Conservation (phyloP, 2,329 filamentous ascomycete species). For the Celoporthe dispersa region DNA sequence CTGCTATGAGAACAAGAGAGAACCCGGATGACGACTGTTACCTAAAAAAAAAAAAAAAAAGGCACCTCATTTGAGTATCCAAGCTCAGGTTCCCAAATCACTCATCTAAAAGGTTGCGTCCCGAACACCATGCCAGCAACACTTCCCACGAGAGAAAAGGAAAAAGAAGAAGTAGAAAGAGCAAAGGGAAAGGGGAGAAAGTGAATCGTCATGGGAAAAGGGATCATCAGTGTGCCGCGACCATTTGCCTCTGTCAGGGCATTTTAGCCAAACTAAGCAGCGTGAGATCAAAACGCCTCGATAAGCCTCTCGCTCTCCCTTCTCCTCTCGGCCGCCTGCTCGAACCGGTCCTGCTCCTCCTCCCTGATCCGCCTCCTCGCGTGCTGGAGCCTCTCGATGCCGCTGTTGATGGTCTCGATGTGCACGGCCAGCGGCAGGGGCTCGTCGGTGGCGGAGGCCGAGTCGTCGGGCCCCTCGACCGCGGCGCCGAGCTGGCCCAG, state of each 20-base stretch:
- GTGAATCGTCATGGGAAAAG: not conserved
- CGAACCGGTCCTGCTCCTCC: slow-evolving; percentile 62
- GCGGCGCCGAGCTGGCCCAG: slow-evolving; percentile 73
- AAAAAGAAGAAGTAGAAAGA: not conserved
- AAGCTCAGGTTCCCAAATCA: not conserved
- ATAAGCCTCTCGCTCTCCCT: slow-evolving; percentile 49
- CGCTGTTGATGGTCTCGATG: slow-evolving; percentile 73
- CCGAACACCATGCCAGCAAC: not conserved
- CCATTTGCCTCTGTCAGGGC: too few relatives aligned
- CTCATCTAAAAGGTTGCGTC: not conserved
- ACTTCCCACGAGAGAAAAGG: not conserved
- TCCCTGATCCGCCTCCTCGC: slow-evolving; percentile 63
- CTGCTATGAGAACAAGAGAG: not conserved
- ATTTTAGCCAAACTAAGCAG: not conserved
- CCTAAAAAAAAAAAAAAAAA: too few relatives aligned
- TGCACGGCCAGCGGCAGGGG: slow-evolving; percentile 72
- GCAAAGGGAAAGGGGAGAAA: not conserved
- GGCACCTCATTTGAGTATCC: not conserved
- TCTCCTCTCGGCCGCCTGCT: slow-evolving; percentile 54
- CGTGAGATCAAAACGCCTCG: slow-evolving; percentile 36
- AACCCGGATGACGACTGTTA: not conserved
- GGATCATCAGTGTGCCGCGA: too few relatives aligned
- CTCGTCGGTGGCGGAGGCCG: slow-evolving; percentile 43
- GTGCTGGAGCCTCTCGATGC: slow-evolving; percentile 71
- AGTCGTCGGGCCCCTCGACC: slow-evolving; percentile 67